Evolutionary conservation across 164 flowering plant species (phyloP).

Genomic region (Warburgia ugandensis): DNA sequence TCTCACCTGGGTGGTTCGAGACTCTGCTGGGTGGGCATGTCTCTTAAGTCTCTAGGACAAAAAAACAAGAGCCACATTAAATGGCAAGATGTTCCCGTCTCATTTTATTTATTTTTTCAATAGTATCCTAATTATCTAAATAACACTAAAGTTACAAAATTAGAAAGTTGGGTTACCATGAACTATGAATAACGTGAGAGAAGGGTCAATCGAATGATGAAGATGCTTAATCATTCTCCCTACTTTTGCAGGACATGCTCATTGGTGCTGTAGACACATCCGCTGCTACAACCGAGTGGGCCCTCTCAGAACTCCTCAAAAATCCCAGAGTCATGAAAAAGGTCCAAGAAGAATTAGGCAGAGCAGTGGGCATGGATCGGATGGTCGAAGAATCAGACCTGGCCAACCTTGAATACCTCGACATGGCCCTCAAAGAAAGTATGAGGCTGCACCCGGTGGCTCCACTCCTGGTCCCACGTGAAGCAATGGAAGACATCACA

Average conservation of each 20-base stretch:
- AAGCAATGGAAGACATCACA: neutral
- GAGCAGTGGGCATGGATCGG: constrained; percentile 5
- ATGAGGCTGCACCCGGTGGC: constrained; percentile 13
- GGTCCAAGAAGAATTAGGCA: constrained; percentile 5
- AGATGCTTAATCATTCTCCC: too few relatives aligned
- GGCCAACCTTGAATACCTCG: constrained; percentile 5
- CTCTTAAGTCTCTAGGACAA: too few relatives aligned
- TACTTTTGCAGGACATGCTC: constrained; percentile 7
- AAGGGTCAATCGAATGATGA: too few relatives aligned
- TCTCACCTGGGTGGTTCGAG: too few relatives aligned
- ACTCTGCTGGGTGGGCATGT: too few relatives aligned
- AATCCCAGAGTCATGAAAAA: constrained; percentile 3
- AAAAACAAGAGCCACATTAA: too few relatives aligned
- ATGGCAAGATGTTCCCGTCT: too few relatives aligned
- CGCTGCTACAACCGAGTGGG: constrained; percentile 1
- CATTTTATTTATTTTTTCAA: too few relatives aligned
- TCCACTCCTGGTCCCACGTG: neutral
- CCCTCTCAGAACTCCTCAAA: constrained; percentile 8
- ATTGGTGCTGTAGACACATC: constrained; percentile 10
- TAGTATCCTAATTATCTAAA: too few relatives aligned
- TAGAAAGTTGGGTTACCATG: too few relatives aligned
- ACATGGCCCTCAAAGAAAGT: constrained; percentile 15
- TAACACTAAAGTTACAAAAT: too few relatives aligned
- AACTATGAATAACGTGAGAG: too few relatives aligned
- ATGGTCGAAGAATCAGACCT: constrained; percentile 16